A percentile compares a stretch with the other conserved stretches of the same genome.
phyloP scores from a whole-genome alignment of 768 basidiomycete genomes.

The Trametes cinnabarina region DNA sequence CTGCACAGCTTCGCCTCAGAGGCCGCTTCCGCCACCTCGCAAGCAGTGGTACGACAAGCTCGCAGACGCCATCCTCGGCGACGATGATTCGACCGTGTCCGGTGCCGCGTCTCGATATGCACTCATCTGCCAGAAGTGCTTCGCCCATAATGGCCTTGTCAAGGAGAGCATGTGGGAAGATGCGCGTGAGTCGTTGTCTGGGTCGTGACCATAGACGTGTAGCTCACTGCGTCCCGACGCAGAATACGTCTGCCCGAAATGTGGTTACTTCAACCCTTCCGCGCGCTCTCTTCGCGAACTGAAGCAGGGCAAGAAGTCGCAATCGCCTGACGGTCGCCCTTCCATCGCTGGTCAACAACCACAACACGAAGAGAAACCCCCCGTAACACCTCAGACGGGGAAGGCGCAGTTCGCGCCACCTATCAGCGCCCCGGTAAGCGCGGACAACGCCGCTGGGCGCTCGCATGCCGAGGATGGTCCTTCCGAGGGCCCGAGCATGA shows the following conservation, averaged over 20 bases:
- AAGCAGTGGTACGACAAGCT: constrained; percentile 87
- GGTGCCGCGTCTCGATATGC: constrained; percentile 61
- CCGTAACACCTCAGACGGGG: neutral
- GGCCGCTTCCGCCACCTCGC: constrained; percentile 48
- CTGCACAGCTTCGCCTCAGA: constrained; percentile 37
- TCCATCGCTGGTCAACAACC: neutral
- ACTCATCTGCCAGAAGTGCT: constrained; percentile 86
- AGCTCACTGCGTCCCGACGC: neutral
- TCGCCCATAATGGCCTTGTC: constrained; percentile 84
- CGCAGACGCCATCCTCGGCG: constrained; percentile 83
- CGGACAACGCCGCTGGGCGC: neutral
- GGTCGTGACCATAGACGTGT: neutral
- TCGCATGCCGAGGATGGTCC: neutral
- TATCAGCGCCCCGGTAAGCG: neutral
- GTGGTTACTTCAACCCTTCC: constrained; percentile 75
- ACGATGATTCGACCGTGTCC: constrained; percentile 47
- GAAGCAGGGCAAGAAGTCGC: constrained; percentile 15
- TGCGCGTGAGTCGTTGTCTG: constrained; percentile 57
- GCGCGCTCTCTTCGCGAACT: constrained; percentile 26
- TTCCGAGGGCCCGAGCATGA: constrained; percentile 11
- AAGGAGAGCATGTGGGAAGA: constrained; percentile 80
- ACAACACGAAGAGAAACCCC: neutral
- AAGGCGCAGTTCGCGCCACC: constrained; percentile 10
- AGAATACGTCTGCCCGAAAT: constrained; percentile 89
- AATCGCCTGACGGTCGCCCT: constrained; percentile 9